Base-by-base conservation (phyloP, 148 eudicot genomes). In the Cornus kousa region DNA sequence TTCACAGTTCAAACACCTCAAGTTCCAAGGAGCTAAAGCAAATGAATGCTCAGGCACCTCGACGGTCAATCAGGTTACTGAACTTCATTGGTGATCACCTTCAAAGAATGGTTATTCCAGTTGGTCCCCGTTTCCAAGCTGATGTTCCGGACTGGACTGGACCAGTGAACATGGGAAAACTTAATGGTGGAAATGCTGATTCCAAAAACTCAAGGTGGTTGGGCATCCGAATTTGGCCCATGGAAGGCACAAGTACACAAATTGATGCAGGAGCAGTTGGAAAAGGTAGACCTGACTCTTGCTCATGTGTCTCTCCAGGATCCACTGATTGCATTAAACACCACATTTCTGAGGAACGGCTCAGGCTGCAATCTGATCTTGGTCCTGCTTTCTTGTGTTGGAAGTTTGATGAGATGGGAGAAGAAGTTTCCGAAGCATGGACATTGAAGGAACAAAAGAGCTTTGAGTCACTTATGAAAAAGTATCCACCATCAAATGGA, bases 331-430 rank as follows among this genome's bases (percentile, higher is more conserved):
- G 85, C 80, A 66, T 81, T 28, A 75, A 67, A 57, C 67, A 46
- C 23, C 88, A 87, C 67, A 62, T 83, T 73, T 62, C 57, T 53
- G 85, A 85, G 75, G 68, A 82, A 76, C 77, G 82, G 69, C 79
- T 66, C 37, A 4, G 50, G 67, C 81, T 88, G 57, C 83, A 72
- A 77, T 40, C 77, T 69, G 82, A 83, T 24, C 83, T 86, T 73
- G 87, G 84, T 28, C 74, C 82, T 46, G 85, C 83, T 11, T 88
- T 80, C 81, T 78, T 67, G 17, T 71, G 66, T 48, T 81, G 85
- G 90, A 86, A 84, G 67, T 82, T 88, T 65, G 87, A 85, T 68
- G 87, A 86, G 55, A 85, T 81, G 82, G 90, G 88, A 16, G 82
- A 80, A 37, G 80, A 75, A 39, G 76, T 81, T 79, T 79, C 82